Percentiles rank a stretch among this genome's conserved stretches.
phyloP scores from a whole-genome alignment of 768 basidiomycete genomes.

The Agaricus blazei region DNA sequence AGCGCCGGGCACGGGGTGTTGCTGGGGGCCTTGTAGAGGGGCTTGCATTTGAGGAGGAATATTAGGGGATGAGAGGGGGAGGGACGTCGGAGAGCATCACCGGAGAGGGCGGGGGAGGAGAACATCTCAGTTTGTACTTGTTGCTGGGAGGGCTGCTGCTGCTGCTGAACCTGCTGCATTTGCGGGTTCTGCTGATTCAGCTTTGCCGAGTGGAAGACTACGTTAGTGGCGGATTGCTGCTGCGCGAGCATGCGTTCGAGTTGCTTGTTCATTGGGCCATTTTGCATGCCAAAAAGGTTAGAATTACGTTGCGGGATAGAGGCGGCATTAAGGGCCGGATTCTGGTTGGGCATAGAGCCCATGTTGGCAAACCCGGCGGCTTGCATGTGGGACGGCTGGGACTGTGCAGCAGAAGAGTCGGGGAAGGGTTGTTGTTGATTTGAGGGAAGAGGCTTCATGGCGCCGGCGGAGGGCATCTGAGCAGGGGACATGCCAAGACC shows the following conservation, averaged over 20 bases:
- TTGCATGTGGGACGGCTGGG: constrained; percentile 32
- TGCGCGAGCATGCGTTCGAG: constrained; percentile 45
- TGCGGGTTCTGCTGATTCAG: constrained; percentile 28
- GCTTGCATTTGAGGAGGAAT: constrained; percentile 16
- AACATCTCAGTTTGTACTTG: constrained; percentile 41
- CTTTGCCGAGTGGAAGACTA: constrained; percentile 29
- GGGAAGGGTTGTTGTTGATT: constrained; percentile 22
- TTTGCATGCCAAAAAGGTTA: constrained; percentile 15
- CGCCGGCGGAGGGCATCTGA: constrained; percentile 24
- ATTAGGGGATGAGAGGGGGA: constrained; percentile 36
- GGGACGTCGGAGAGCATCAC: constrained; percentile 43
- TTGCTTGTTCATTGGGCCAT: constrained; percentile 26
- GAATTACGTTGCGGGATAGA: constrained; percentile 17
- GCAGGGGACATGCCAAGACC: constrained; percentile 27
- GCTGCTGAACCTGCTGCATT: constrained; percentile 19
- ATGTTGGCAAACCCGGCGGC: constrained; percentile 34
- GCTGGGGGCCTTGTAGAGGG: constrained; percentile 4
- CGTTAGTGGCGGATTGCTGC: constrained; percentile 40
- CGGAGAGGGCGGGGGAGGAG: constrained; percentile 36
- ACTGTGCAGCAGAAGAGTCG: constrained; percentile 27
- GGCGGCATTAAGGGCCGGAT: constrained; percentile 16
- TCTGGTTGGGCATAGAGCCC: constrained; percentile 28
- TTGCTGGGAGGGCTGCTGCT: constrained; percentile 27
- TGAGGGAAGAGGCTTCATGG: constrained; percentile 6
- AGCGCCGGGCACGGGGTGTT: neutral